A percentile compares a stretch with the other conserved stretches of the same genome.
Conservation (phyloP, 306 rosid genomes). For the Corylus heterophylla region DNA sequence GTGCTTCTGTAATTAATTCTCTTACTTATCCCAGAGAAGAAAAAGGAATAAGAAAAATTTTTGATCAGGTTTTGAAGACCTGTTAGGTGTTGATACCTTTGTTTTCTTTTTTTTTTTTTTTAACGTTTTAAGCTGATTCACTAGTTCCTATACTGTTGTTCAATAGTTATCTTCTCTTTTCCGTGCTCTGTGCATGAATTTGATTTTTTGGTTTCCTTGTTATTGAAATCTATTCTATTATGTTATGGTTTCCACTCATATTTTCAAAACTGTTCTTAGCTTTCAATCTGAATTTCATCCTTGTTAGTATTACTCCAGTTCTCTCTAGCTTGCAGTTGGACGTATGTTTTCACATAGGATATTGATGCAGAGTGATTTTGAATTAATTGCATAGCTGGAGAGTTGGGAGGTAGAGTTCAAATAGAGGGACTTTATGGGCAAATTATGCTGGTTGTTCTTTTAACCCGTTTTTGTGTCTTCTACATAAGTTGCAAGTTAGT, state of each 20-base stretch:
- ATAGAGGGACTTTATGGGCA: neutral
- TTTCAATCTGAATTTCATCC: neutral
- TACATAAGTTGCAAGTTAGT: neutral
- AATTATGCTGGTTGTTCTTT: neutral
- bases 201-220: neutral
- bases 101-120: neutral
- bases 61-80: neutral
- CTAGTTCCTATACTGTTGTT: slow-evolving; percentile 2
- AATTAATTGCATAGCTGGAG: neutral
- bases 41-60: neutral
- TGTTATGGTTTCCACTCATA: neutral
- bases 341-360: neutral
- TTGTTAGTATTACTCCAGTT: neutral
- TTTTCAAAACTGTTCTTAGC: neutral
- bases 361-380: neutral
- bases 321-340: neutral
- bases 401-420: neutral
- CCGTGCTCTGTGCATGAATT: neutral
- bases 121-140: neutral
- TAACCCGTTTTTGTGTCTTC: neutral
- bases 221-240: neutral
- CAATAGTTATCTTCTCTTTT: neutral
- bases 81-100: slow-evolving; percentile 15
- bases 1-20: neutral
- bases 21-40: neutral